Evolutionary conservation across 2,329 filamentous ascomycete genomes (phyloP).

Genomic region (Harringtonia lauricola): DNA sequence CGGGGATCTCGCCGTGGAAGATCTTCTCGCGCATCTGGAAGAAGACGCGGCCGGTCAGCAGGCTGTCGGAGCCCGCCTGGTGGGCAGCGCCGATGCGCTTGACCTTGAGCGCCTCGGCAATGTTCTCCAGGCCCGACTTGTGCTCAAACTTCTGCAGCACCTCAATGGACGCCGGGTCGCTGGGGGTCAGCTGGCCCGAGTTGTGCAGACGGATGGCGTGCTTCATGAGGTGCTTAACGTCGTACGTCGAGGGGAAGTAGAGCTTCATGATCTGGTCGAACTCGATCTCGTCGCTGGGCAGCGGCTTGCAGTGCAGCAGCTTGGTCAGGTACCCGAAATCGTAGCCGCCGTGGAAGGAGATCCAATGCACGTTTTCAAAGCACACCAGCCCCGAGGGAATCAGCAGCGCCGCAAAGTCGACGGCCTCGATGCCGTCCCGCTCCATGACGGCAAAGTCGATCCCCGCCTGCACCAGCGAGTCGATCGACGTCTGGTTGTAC

Average conservation of each 20-base stretch:
- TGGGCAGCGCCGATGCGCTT: constrained; percentile 81
- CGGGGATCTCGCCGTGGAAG: constrained; percentile 70
- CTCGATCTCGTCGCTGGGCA: constrained; percentile 81
- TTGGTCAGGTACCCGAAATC: constrained; percentile 98
- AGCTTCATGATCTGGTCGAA: constrained; percentile 83
- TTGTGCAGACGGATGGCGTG: constrained; percentile 64
- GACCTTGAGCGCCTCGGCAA: constrained; percentile 85
- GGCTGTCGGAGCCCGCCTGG: constrained; percentile 85
- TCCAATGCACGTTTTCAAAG: constrained; percentile 83
- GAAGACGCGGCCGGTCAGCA: constrained; percentile 89
- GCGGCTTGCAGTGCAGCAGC: constrained; percentile 68
- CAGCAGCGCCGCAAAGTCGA: constrained; percentile 78
- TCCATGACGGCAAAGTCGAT: constrained; percentile 81
- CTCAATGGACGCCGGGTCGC: constrained; percentile 54
- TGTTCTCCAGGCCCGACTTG: constrained; percentile 85
- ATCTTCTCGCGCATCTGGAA: constrained; percentile 86
- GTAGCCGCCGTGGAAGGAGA: constrained; percentile 95
- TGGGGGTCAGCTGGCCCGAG: constrained; percentile 49
- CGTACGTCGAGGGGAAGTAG: constrained; percentile 88
- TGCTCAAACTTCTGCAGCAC: constrained; percentile 78
- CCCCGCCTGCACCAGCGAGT: constrained; percentile 81
- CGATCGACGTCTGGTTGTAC: constrained; percentile 93
- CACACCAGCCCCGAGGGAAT: constrained; percentile 88
- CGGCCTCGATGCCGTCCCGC: constrained; percentile 80
- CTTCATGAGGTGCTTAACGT: constrained; percentile 97